Conservation (phyloP, 179 eudicot genomes). For the Beta lomatogona region DNA sequence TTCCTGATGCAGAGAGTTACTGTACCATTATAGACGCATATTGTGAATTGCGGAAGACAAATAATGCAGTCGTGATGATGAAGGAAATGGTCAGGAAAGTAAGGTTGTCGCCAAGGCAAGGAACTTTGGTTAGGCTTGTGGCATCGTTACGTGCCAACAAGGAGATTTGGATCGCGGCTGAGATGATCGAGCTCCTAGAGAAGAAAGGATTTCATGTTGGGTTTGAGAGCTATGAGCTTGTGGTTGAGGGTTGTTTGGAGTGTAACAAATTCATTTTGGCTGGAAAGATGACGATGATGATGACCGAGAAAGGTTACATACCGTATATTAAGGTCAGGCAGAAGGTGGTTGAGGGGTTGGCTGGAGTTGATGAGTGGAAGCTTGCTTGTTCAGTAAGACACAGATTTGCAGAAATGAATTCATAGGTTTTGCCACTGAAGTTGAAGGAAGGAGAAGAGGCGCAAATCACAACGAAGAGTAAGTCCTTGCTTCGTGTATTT, state of each 20-base stretch:
- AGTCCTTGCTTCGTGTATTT: background rate
- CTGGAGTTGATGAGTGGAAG: constrained; percentile 61
- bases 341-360: constrained; percentile 73
- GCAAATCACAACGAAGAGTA: background rate
- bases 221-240: constrained; percentile 72
- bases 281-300: constrained; percentile 61
- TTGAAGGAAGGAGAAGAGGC: background rate
- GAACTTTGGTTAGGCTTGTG: constrained; percentile 47
- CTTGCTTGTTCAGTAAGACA: constrained; percentile 72
- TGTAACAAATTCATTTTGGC: constrained; percentile 60
- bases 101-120: constrained; percentile 65
- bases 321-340: constrained; percentile 75
- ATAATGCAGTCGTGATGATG: constrained; percentile 39
- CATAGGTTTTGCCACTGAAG: constrained; percentile 40
- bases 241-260: constrained; percentile 73
- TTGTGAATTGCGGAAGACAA: constrained; percentile 51
- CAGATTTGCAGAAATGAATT: constrained; percentile 61
- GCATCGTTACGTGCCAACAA: constrained; percentile 57
- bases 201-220: constrained; percentile 45
- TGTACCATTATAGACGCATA: constrained; percentile 53
- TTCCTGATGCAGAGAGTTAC: constrained; percentile 72
- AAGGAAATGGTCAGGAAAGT: constrained; percentile 64
- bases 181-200: constrained; percentile 64
- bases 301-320: constrained; percentile 70
- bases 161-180: constrained; percentile 67